Evolutionary conservation across 768 basidiomycete genomes (phyloP), one percentile per base, ranked within the genome.

Genomic region (Panus rudis): DNA sequence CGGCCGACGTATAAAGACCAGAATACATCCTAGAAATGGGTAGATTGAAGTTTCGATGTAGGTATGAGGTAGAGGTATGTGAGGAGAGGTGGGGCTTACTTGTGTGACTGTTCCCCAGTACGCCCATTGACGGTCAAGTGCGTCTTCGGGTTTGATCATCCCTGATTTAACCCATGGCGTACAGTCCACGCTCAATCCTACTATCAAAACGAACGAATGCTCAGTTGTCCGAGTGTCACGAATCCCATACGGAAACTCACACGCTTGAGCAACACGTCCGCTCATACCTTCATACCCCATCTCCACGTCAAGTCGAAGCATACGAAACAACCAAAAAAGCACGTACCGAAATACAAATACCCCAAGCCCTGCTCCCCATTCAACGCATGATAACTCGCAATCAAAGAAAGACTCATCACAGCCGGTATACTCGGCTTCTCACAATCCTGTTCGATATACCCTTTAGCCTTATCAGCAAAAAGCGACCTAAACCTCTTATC

Each of bases 1-100:
- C 79, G 69, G 6, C 79, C 79, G n/a, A 80, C 77, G 39, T 79
- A 79, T 0, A 81, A 63, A 1, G 75, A 77, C 79, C 79, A 81
- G 40, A 76, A 79, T 4, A 78, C 73, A 42, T 81, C 79, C 71
- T 78, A 39, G 6, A 43, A 19, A 3, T 5, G 13, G 22, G 12
- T 22, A 31, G n/a, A 42, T 26, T 21, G 21, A 22, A 6, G 19
- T n/a, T 33, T 11, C 37, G 21, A 31, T 19, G 20, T 10, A 17
- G 28, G 35, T 37, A n/a, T 37, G 10, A 22, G 10, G 23, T 35
- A 22, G 19, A 28, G 21, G 10, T n/a, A 13, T 28, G 14, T 6
- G 27, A 27, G 32, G 16, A n/a, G 31, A 27, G 42, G 16, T 13
- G 33, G 24, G 24, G 38, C 56, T 11, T 46, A 72, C 75, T 59